These are phyloP conservation scores for Wickerhamomyces ciferrii DNA, from an alignment of 805 yeast species.

Conservation along the genomic window DNA sequence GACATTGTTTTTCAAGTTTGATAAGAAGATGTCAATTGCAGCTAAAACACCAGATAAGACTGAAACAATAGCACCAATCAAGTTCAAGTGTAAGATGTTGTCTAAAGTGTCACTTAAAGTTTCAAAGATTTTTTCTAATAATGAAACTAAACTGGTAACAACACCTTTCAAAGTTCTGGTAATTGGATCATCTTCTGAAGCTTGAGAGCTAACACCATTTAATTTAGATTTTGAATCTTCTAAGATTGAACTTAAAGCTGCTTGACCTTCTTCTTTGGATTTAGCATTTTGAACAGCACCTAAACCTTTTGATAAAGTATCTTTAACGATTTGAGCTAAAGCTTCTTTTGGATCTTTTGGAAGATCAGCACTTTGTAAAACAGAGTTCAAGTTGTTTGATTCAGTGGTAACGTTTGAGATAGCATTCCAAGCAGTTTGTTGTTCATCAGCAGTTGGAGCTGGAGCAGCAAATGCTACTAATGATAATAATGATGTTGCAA, in stretches of 20 bases:
- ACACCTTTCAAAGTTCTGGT: neutral
- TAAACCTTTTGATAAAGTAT: neutral
- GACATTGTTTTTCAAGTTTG: neutral
- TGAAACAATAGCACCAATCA: neutral
- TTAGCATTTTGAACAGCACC: neutral
- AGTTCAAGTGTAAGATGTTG: neutral
- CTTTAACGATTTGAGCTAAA: neutral
- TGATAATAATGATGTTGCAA: neutral
- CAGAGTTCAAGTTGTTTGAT: neutral
- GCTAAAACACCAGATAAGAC: neutral
- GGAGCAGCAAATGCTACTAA: conserved; percentile 2
- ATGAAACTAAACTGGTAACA: neutral
- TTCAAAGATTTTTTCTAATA: neutral
- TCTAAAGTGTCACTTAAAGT: neutral
- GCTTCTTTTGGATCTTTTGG: neutral
- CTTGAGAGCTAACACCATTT: neutral
- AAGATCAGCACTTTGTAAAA: conserved; percentile 1
- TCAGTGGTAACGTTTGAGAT: conserved; percentile 6
- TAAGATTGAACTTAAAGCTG: neutral
- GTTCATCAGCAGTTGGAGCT: conserved; percentile 1
- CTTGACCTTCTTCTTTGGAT: neutral
- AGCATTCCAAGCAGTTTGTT: neutral
- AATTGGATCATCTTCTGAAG: neutral
- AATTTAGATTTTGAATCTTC: neutral
- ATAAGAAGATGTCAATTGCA: neutral